phyloP scores from a whole-genome alignment of 768 basidiomycete genomes.

The Chalciporus sphaerocephalus region DNA sequence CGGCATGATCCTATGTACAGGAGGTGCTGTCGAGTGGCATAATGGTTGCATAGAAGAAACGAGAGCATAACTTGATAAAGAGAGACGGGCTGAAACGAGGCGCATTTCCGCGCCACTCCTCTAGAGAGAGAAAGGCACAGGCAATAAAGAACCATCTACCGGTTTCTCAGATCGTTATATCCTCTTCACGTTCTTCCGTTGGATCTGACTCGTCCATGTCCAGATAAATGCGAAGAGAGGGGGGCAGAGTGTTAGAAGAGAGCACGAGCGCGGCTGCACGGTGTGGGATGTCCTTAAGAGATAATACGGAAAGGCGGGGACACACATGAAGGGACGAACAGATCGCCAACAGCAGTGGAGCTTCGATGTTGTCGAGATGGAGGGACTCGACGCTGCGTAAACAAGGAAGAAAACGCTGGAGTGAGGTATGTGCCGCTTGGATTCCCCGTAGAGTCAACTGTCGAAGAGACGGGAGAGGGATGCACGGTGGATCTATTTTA shows the following conservation, averaged over 20 bases:
- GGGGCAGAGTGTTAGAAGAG: conserved; percentile 2
- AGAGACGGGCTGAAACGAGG: no score
- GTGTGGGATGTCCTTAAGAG: conserved; percentile 9
- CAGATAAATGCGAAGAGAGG: conserved; percentile 13
- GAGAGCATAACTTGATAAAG: no score
- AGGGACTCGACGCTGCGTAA: conserved; percentile 6
- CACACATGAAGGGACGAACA: conserved; percentile 6
- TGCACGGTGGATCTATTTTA: not conserved
- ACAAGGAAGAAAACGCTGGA: conserved; percentile 5
- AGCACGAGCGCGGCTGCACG: conserved; percentile 2
- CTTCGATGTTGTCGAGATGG: conserved; percentile 8
- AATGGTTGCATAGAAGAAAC: no score
- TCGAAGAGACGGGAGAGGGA: conserved; percentile 4
- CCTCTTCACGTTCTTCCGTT: not conserved
- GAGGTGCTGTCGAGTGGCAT: no score
- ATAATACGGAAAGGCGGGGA: conserved; percentile 7
- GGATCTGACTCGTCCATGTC: conserved; percentile 8
- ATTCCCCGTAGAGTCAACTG: conserved; percentile 13
- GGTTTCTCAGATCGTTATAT: not conserved
- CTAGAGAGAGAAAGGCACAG: no score
- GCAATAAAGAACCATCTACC: not conserved
- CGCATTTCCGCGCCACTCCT: no score
- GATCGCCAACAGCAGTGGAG: not conserved
- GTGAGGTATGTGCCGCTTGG: not conserved
- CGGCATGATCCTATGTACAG: no score